Percentiles rank a stretch among this genome's conserved stretches.
These are phyloP conservation scores for Vitis rupestris DNA, from an alignment of 164 flowering plant genomes.

Conservation along the genomic window DNA sequence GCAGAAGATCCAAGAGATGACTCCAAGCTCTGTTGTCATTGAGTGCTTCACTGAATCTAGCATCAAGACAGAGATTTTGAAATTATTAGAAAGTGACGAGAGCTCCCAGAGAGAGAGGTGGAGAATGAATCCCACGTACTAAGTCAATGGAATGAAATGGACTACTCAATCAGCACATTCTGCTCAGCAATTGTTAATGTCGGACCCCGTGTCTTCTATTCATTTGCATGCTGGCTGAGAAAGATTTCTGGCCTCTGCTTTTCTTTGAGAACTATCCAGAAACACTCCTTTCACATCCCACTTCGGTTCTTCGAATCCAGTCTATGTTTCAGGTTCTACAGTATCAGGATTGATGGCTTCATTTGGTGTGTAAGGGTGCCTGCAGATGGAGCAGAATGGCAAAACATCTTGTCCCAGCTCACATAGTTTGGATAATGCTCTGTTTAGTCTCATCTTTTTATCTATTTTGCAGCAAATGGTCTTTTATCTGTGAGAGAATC, in stretches of 20 bases:
- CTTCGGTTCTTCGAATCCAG: no score
- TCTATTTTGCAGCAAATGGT: no score
- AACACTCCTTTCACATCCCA: not conserved
- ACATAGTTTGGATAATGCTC: no score
- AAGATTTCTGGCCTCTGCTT: slow-evolving; percentile 9
- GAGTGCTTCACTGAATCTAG: slow-evolving; percentile 5
- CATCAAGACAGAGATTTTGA: slow-evolving; percentile 22
- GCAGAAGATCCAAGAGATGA: not conserved
- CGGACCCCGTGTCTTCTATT: not conserved
- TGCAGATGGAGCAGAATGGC: no score
- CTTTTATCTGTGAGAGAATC: no score
- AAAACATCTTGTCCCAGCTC: no score
- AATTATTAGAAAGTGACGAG: slow-evolving; percentile 18
- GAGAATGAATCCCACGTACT: slow-evolving; percentile 1
- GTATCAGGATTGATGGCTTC: no score
- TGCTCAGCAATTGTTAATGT: no score
- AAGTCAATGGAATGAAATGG: slow-evolving; percentile 18
- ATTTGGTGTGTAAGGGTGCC: no score
- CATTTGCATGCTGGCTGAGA: not conserved
- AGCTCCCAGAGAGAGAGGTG: not conserved
- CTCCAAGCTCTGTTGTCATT: not conserved
- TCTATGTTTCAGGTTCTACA: no score
- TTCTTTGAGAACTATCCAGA: not conserved
- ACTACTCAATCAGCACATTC: no score
- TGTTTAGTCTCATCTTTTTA: no score